Evolutionary conservation across 345 rosid species (phyloP).

Genomic region (Populus ilicifolia): DNA sequence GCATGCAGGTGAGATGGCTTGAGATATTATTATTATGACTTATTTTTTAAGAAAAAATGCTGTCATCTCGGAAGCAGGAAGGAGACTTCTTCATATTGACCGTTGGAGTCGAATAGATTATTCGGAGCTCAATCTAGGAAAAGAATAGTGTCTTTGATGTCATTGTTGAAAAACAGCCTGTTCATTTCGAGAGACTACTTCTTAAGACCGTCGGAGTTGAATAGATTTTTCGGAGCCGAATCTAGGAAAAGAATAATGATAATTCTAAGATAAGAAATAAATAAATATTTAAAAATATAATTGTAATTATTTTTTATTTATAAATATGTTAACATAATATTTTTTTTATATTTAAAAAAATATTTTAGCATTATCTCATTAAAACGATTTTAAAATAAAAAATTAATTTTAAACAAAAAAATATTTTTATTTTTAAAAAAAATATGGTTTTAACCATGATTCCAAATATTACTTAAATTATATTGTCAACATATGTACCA

Average conservation of each 20-base stretch:
- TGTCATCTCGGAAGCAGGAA: not conserved
- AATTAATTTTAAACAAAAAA: no score
- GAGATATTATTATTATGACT: not conserved
- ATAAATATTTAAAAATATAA: no score
- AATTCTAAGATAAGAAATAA: no score
- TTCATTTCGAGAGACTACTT: not conserved
- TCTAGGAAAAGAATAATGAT: not conserved
- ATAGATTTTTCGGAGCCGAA: not conserved
- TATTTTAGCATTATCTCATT: no score
- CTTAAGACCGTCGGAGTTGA: not conserved
- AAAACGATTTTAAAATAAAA: no score
- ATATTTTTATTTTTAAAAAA: no score
- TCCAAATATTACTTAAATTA: rapidly evolving
- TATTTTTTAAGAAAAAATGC: not conserved
- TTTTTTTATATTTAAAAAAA: no score
- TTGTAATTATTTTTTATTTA: no score
- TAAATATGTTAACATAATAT: no score
- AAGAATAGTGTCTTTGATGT: not conserved
- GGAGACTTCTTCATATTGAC: not conserved
- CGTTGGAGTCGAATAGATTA: not conserved
- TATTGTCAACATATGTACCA: not conserved
- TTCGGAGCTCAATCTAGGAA: not conserved
- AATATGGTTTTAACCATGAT: rapidly evolving
- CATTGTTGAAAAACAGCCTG: no score
- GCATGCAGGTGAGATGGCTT: not conserved